These are phyloP conservation scores for Xylariaceae sp. DNA, from an alignment of 2,329 filamentous ascomycete genomes.

Conservation along the genomic window DNA sequence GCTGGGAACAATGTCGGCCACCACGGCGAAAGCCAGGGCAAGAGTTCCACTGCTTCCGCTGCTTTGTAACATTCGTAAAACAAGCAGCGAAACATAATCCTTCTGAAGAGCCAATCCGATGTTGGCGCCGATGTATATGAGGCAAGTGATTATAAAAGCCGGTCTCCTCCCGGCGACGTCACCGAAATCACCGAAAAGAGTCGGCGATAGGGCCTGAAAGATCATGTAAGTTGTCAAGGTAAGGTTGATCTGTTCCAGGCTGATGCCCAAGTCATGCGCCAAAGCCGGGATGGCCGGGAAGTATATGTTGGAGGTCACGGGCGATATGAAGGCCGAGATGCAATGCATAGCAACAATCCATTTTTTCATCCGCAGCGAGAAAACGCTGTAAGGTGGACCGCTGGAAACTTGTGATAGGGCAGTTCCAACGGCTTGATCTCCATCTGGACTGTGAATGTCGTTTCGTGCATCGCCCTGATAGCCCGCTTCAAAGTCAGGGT, in stretches of 20 bases:
- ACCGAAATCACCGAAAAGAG: slow-evolving; percentile 56
- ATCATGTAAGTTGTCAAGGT: slow-evolving; percentile 59
- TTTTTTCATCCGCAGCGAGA: slow-evolving; percentile 39
- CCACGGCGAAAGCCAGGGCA: slow-evolving; percentile 65
- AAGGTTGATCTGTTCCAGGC: slow-evolving; percentile 41
- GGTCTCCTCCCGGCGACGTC: slow-evolving; percentile 58
- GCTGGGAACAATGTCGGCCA: slow-evolving; percentile 65
- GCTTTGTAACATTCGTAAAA: slow-evolving; percentile 59
- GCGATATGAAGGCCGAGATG: slow-evolving; percentile 50
- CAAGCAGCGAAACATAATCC: slow-evolving; percentile 52
- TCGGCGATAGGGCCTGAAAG: slow-evolving; percentile 57
- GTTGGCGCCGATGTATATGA: slow-evolving; percentile 54
- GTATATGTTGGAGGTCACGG: slow-evolving; percentile 56
- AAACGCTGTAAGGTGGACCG: slow-evolving; percentile 39
- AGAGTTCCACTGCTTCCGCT: slow-evolving; percentile 62
- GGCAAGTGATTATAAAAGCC: slow-evolving; percentile 53
- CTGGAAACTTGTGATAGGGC: slow-evolving; percentile 34
- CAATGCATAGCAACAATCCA: slow-evolving; percentile 52
- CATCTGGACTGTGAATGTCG: slow-evolving; percentile 11
- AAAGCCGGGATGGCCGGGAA: slow-evolving; percentile 41
- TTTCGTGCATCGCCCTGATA: slow-evolving; percentile 16
- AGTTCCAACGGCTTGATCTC: slow-evolving; percentile 29
- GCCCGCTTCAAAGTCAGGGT: slow-evolving; percentile 11
- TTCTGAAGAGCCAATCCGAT: slow-evolving; percentile 55
- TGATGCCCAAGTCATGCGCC: slow-evolving; percentile 36